Base-by-base conservation (phyloP, 2,329 filamentous ascomycete genomes). In the Neonectria coccinea region DNA sequence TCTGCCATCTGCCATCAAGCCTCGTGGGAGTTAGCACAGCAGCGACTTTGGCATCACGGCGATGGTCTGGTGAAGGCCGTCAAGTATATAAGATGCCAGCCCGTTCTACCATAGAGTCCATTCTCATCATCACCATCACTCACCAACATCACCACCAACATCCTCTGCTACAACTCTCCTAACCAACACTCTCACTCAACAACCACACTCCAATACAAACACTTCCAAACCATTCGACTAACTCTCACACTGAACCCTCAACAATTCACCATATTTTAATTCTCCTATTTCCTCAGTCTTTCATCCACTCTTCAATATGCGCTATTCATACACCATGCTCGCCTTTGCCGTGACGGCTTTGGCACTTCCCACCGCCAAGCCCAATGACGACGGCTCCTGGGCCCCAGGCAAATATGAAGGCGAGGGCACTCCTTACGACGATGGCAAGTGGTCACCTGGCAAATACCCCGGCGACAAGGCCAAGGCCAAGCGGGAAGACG, bases 301-400 rank as follows among this genome's bases (percentile, higher is more conserved):
- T 45, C 36, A 45, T 27, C 57, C 27, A 45, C 12, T 18, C 42
- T 47, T 5, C 59, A 68, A 10, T 3, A 71, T 71, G 69, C 69
- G 69, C 31, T 71, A 71, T 65, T 70, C 67, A 8, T 66, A 55
- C 62, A 68, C 69, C 44, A 10, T 71, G 11, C 50, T 71, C 44
- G 69, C 65, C 56, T 70, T 71, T 65, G 69, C 69, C 63, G 65
- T 57, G 18, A 71, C 65, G 56, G 69, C 69, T 64, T 54, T 71
- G 58, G 69, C 69, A 7, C 67, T 71, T 2, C 69, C 69, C 36
- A 66, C 69, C 16, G 56, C 64, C 6, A 71, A 66, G 59, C 61
- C 65, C 5, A 54, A 56, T 5, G 69, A 70, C 9, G 68, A 70
- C 27, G 69, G 69, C 18, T 56, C 55, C 42, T 60, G 67, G 51